Evolutionary conservation across 2,329 filamentous ascomycete genomes (phyloP).

Genomic region (Scolecobasidium constrictum): DNA sequence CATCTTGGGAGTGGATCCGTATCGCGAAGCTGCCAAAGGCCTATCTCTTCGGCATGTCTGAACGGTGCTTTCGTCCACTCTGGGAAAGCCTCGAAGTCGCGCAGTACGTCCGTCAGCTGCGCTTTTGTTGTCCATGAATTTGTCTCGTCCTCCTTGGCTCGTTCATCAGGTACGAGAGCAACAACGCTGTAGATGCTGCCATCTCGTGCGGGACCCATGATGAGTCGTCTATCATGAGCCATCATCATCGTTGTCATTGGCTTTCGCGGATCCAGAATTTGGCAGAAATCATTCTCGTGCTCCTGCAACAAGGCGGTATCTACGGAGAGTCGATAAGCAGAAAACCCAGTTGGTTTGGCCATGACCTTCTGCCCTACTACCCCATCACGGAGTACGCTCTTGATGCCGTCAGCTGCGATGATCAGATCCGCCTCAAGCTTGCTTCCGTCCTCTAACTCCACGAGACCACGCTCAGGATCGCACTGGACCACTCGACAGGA

Average conservation of each 20-base stretch:
- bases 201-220: slow-evolving; percentile 31
- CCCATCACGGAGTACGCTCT: slow-evolving; percentile 25
- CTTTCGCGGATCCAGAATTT: slow-evolving; percentile 24
- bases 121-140: not conserved
- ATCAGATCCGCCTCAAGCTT: slow-evolving; percentile 17
- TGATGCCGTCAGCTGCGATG: slow-evolving; percentile 15
- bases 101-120: not conserved
- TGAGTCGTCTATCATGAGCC: slow-evolving; percentile 29
- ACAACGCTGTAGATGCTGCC: slow-evolving; percentile 33
- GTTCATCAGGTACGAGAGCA: slow-evolving; percentile 31
- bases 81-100: slow-evolving; percentile 25
- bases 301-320: not conserved
- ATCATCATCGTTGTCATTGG: slow-evolving; percentile 37
- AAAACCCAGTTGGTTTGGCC: not conserved
- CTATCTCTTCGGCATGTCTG: slow-evolving; percentile 21
- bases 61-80: slow-evolving; percentile 28
- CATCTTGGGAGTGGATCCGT: slow-evolving; percentile 26
- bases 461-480: not conserved
- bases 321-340: not conserved
- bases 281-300: slow-evolving; percentile 14
- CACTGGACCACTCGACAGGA: not conserved
- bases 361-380: slow-evolving; percentile 12
- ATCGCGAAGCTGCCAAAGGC: slow-evolving; percentile 36
- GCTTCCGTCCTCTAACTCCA: slow-evolving; percentile 11
- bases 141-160: not conserved